Conservation (phyloP, 2,329 filamentous ascomycete species). For the Curvularia eragrostidis region DNA sequence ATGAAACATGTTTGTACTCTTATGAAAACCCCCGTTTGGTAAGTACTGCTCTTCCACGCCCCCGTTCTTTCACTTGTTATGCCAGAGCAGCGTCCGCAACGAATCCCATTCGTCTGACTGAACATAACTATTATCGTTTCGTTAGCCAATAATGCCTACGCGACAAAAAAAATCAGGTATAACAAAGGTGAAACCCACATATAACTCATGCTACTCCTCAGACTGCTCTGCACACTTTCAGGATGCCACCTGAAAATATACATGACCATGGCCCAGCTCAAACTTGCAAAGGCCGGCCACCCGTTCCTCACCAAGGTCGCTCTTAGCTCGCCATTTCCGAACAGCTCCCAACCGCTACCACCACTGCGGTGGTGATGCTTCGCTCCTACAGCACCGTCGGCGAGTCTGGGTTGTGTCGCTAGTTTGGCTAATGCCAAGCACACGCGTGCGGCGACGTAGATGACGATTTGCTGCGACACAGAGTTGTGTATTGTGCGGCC, state of each 20-base stretch:
- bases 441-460: conserved; percentile 96
- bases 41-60: neutral
- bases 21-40: neutral
- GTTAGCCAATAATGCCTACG: conserved; percentile 21
- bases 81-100: conserved; percentile 81
- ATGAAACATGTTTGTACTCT: neutral
- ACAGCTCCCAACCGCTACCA: conserved; percentile 51
- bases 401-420: conserved; percentile 68
- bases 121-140: conserved; percentile 61
- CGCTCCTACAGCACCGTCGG: conserved; percentile 34
- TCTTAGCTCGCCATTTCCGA: conserved; percentile 48
- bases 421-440: conserved; percentile 83
- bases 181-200: conserved; percentile 67
- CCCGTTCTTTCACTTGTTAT: conserved; percentile 68
- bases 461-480: conserved; percentile 95
- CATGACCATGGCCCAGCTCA: conserved; percentile 95
- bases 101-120: conserved; percentile 91
- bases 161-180: neutral
- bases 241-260: conserved; percentile 92
- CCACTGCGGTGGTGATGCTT: conserved; percentile 11
- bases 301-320: conserved; percentile 64
- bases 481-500: conserved; percentile 78
- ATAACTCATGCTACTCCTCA: conserved; percentile 96
- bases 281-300: conserved; percentile 90
- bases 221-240: conserved; percentile 85